Base-by-base conservation (phyloP, 805 yeast species). In the Kodamaea fukazawae region DNA sequence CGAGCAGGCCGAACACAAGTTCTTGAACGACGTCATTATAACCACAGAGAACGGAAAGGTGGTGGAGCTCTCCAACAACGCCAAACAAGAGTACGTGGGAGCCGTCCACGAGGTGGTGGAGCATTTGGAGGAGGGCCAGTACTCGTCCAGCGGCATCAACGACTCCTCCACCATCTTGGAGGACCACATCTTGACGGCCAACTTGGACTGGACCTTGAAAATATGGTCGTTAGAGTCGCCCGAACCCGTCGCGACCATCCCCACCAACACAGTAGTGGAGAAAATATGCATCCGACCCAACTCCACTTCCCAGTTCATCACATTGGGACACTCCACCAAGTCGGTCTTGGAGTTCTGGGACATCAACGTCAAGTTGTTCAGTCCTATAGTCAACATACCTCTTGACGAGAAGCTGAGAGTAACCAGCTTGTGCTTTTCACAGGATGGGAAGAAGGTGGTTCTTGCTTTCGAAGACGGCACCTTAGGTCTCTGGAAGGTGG, bases 291-390 rank as follows among this genome's bases (percentile, higher is more conserved):
- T 43, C 4, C 39, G 61, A 12, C 61, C 60, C 8, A 34, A 37
- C 11, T 23, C 45, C 11, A 38, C 41, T 9, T 45, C 44, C 16
- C 66, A 61, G 36, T 58, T 64, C 40, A 48, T 57, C 3, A 54
- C 61, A 1, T 43, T 57, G 36, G 63, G 65, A 1, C 33, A 49
- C 2, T 43, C 37, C 43, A 45, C 25, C 15, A 16, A 31, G 17
- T 42, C 57, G 3, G 38, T 49, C 2, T 38, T 64, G 4, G 57
- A 60, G 26, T 52, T 58, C 20, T 64, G 70, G 70, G 65, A 63
- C 42, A 43, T 64, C 17, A 38, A 47, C 7, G 32, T 26, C 7
- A 47, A 39, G 31, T 22, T 54, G 10, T 49, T 51, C 43, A 40
- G 43, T 31, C 54, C 64, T 7, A 31, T 57, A 4, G 18, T 43